A percentile compares a stretch with the other conserved stretches of the same genome.
phyloP scores from a whole-genome alignment of 495 filamentous ascomycete species.

The Talaromyces thailandensis region DNA sequence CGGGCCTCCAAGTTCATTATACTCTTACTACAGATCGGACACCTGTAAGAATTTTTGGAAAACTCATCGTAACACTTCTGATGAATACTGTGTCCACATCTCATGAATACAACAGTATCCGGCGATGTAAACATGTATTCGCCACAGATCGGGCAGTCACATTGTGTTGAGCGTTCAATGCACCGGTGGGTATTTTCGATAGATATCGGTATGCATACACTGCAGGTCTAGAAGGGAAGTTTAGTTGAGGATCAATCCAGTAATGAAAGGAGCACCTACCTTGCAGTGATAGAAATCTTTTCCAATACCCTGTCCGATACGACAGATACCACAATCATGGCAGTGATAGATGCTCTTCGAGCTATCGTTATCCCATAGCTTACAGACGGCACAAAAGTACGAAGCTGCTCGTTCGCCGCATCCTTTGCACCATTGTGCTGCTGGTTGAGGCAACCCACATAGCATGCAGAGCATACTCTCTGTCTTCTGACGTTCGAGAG shows the following conservation, averaged over 20 bases:
- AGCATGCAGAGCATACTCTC: slow-evolving; percentile 98
- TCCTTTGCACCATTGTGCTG: slow-evolving; percentile 61
- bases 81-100: slow-evolving; percentile 94
- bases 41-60: slow-evolving; percentile 82
- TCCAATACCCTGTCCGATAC: slow-evolving; percentile 82
- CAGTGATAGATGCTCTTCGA: slow-evolving; percentile 96
- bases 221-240: slow-evolving; percentile 57
- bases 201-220: slow-evolving; percentile 81
- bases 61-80: slow-evolving; percentile 75
- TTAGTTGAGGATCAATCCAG: not conserved
- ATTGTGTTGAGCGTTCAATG: slow-evolving; percentile 88
- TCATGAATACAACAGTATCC: slow-evolving; percentile 82
- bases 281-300: slow-evolving; percentile 99
- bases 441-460: slow-evolving; percentile 78
- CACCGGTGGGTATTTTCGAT: slow-evolving; percentile 80
- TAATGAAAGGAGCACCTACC: slow-evolving; percentile 34
- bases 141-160: slow-evolving; percentile 96
- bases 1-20: slow-evolving; percentile 95
- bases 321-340: slow-evolving; percentile 90
- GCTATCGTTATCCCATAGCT: slow-evolving; percentile 91
- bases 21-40: slow-evolving; percentile 88
- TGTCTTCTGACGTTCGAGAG: slow-evolving; percentile 69
- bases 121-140: slow-evolving; percentile 97
- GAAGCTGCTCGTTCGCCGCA: slow-evolving; percentile 75
- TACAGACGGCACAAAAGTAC: slow-evolving; percentile 93